These are phyloP conservation scores for Funneliformis caledonium DNA, from an alignment of 371 early-diverging fungal species.

Conservation along the genomic window DNA sequence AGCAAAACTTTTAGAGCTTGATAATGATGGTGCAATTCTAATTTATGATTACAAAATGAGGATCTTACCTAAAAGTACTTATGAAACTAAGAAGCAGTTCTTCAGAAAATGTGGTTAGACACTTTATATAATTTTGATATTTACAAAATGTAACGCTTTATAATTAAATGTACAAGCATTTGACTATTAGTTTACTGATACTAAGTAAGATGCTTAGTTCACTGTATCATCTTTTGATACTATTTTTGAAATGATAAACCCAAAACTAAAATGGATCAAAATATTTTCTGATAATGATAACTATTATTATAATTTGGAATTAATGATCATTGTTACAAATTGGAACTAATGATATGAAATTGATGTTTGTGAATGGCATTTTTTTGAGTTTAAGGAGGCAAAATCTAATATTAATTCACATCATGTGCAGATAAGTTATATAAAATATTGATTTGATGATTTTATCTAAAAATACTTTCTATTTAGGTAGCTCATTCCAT, in stretches of 20 bases:
- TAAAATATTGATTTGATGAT: neutral
- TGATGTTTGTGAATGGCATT: neutral
- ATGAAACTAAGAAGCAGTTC: neutral
- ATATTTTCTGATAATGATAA: neutral
- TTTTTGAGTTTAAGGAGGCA: neutral
- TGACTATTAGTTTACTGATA: neutral
- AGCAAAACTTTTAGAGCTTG: neutral
- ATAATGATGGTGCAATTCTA: neutral
- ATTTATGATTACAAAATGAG: neutral
- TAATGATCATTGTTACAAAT: neutral
- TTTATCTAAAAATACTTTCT: neutral
- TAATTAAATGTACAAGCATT: neutral
- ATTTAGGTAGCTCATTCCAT: conserved; percentile 2
- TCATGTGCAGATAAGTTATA: neutral
- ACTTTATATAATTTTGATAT: neutral
- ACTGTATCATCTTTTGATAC: neutral
- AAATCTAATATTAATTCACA: neutral
- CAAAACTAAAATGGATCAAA: neutral
- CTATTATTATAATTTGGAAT: neutral
- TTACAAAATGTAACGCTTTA: neutral
- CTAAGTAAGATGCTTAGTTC: neutral
- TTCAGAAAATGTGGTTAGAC: neutral
- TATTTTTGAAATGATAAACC: neutral
- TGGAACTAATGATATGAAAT: neutral
- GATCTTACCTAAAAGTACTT: neutral